Percentiles rank a stretch among this genome's conserved stretches.
phyloP scores from a whole-genome alignment of 1,284 basidiomycete genomes.

The Ustilago lituana region DNA sequence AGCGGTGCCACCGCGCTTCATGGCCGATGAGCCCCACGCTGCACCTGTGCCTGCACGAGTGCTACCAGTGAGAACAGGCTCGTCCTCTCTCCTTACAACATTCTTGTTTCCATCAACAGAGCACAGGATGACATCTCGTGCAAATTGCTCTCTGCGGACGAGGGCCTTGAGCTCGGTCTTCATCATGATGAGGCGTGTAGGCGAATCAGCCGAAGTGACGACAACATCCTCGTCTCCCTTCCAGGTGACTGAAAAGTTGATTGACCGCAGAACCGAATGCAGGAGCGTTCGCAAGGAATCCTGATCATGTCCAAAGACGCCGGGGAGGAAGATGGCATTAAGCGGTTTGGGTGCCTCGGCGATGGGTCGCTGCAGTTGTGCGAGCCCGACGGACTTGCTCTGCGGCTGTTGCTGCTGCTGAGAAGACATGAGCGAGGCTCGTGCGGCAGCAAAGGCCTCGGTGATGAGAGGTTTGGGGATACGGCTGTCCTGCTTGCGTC shows the following conservation, averaged over 20 bases:
- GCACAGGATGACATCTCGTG: conserved; percentile 43
- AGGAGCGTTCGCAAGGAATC: conserved; percentile 44
- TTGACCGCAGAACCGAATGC: conserved; percentile 34
- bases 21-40: conserved; percentile 26
- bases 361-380: conserved; percentile 42
- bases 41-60: conserved; percentile 7
- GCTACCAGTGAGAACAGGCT: conserved; percentile 21
- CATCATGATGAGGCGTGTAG: conserved; percentile 43
- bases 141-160: conserved; percentile 36
- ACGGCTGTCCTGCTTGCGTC: conserved; percentile 54
- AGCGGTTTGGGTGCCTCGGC: conserved; percentile 43
- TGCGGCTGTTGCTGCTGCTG: conserved; percentile 23
- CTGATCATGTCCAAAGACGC: conserved; percentile 59
- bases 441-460: conserved; percentile 50
- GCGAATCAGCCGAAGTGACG: conserved; percentile 47
- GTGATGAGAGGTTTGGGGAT: conserved; percentile 55
- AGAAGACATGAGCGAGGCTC: conserved; percentile 27
- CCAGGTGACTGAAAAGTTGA: conserved; percentile 48
- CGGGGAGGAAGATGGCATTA: conserved; percentile 54
- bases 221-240: conserved; percentile 60
- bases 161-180: conserved; percentile 48
- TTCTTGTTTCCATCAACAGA: conserved; percentile 34
- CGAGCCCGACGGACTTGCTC: conserved; percentile 40
- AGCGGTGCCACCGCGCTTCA: conserved; percentile 24
- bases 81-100: conserved; percentile 37